phyloP scores from a whole-genome alignment of 805 yeast genomes.

The Spathaspora girioi region DNA sequence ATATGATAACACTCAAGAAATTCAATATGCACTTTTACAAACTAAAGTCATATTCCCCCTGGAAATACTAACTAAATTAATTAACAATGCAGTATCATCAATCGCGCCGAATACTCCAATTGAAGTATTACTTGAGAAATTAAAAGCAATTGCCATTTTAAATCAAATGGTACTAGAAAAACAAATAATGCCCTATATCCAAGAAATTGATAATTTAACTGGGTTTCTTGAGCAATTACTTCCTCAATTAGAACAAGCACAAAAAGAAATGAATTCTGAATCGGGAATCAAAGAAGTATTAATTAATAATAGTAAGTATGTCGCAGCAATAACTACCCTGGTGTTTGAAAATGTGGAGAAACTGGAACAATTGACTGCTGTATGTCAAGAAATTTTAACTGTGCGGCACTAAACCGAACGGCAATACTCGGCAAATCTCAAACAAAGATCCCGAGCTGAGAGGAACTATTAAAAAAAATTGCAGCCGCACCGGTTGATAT shows the following conservation, averaged over 20 bases:
- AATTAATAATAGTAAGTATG: conserved; percentile 29
- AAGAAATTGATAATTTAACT: not conserved
- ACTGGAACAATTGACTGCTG: not conserved
- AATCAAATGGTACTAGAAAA: not conserved
- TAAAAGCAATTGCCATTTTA: conserved; percentile 14
- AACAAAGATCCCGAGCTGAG: not conserved
- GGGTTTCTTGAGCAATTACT: conserved; percentile 8
- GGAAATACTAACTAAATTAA: not conserved
- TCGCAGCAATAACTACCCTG: conserved; percentile 19
- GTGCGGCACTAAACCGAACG: not conserved
- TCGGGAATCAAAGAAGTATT: conserved; percentile 14
- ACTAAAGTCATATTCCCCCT: not conserved
- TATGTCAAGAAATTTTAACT: not conserved
- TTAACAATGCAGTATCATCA: not conserved
- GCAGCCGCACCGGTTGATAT: not conserved
- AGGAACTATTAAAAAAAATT: not conserved
- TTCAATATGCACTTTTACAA: conserved; percentile 19
- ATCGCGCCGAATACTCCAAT: not conserved
- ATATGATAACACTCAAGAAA: conserved; percentile 14
- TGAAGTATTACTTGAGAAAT: conserved; percentile 8
- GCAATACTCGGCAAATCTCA: not conserved
- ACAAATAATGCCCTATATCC: not conserved
- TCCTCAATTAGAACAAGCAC: conserved; percentile 2
- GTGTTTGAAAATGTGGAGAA: conserved; percentile 1
- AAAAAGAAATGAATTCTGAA: not conserved